Evolutionary conservation across 2,329 filamentous ascomycete genomes (phyloP).

Genomic region (Aspergillus fischeri): DNA sequence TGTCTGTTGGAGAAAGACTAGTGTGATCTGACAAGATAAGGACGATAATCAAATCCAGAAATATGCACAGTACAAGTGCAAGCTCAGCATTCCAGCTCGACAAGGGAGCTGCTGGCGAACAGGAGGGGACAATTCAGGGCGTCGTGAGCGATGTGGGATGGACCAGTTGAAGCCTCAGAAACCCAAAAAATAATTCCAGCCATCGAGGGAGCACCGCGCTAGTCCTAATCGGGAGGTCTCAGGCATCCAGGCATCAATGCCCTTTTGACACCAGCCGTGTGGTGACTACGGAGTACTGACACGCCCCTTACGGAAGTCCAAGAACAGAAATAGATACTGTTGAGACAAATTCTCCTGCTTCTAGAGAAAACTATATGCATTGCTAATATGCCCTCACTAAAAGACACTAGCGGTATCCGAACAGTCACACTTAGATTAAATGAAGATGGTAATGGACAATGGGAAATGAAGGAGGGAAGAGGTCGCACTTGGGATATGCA

Average conservation of each 20-base stretch:
- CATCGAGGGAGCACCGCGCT: slow-evolving; percentile 14
- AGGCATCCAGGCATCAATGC: slow-evolving; percentile 7
- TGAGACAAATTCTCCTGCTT: not conserved
- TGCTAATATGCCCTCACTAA: slow-evolving; percentile 12
- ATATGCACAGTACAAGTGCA: slow-evolving; percentile 15
- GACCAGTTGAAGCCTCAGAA: slow-evolving; percentile 5
- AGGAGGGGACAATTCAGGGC: slow-evolving; percentile 2
- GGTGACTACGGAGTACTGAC: too few species aligned
- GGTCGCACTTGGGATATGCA: not conserved
- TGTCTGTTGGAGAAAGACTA: not conserved
- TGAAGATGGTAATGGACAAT: slow-evolving; percentile 7
- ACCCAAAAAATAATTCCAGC: slow-evolving; percentile 10
- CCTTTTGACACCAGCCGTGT: not conserved
- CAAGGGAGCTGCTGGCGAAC: slow-evolving; percentile 12
- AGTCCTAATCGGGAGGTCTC: slow-evolving; percentile 11
- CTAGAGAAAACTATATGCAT: slow-evolving; percentile 20
- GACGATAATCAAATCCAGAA: slow-evolving; percentile 5
- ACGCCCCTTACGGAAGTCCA: not conserved
- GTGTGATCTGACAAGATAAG: not conserved
- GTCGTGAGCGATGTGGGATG: slow-evolving; percentile 2
- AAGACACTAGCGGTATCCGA: slow-evolving; percentile 25
- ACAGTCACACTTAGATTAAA: slow-evolving; percentile 23
- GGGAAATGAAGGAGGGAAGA: slow-evolving; percentile 2
- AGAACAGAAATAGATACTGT: not conserved
- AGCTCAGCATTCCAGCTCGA: slow-evolving; percentile 24